Evolutionary conservation across 2,329 filamentous ascomycete genomes (phyloP).

Genomic region (Metarhizium album): DNA sequence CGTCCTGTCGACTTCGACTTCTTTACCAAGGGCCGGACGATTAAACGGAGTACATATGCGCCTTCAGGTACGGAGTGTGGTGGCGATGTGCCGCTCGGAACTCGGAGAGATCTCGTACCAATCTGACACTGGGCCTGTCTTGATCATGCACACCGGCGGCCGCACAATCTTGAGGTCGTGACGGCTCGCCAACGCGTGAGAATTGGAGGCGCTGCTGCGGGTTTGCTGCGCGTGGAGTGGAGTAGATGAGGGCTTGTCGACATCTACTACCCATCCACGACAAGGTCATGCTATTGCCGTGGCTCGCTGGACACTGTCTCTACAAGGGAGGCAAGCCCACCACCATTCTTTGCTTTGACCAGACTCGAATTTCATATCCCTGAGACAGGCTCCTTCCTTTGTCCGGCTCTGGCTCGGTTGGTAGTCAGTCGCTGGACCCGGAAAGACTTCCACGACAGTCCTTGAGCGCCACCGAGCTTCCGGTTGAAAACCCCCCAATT

Average conservation of each 20-base stretch:
- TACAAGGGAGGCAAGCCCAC: not conserved
- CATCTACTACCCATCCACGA: slow-evolving; percentile 1
- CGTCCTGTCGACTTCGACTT: not conserved
- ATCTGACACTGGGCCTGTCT: not conserved
- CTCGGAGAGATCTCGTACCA: not conserved
- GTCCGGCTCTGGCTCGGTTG: not conserved
- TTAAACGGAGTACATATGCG: not conserved
- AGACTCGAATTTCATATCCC: no score
- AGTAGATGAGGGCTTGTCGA: slow-evolving; percentile 3
- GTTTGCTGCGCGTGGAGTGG: slow-evolving; percentile 7
- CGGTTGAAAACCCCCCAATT: no score
- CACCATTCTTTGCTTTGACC: no score
- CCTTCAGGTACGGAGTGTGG: not conserved
- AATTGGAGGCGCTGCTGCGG: slow-evolving; percentile 4
- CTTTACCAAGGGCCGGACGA: not conserved
- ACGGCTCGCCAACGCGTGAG: slow-evolving; percentile 6
- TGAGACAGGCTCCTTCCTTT: not conserved
- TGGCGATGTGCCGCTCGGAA: slow-evolving; percentile 3
- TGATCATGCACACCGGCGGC: slow-evolving; percentile 3
- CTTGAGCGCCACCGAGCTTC: no score
- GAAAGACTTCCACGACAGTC: no score
- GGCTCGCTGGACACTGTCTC: not conserved
- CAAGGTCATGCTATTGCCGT: slow-evolving; percentile 3
- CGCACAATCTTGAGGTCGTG: slow-evolving; percentile 1
- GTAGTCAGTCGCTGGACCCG: not conserved